Evolutionary conservation across 2,329 filamentous ascomycete species (phyloP), one percentile per base, ranked within the genome.

Genomic region (Pseudogymnoascus sp.): DNA sequence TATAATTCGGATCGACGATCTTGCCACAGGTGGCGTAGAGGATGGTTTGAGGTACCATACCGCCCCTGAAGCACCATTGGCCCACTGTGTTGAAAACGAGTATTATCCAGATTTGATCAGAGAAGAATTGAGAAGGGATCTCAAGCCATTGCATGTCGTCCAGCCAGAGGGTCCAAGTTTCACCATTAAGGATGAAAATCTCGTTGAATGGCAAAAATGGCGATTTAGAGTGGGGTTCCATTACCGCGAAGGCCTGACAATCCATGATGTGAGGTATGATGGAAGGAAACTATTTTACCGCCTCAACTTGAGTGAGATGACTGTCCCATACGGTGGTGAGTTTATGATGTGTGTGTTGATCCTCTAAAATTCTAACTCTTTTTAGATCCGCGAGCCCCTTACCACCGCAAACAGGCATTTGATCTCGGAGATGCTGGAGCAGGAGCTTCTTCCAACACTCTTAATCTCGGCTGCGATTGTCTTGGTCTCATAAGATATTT

Each of bases 181-280:
- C 78, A 85, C 81, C 18, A 77, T 96, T 66, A 81, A 86, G 2
- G 84, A 86, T 66, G 65, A 75, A 11, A 85, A 85, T 71, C 4
- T 11, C 2, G 18, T 18, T 18, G 18, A 18, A 18, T 96, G 92
- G 92, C 92, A 96, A 74, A 96, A 95, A 71, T 97, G 91, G 89
- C 93, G 84, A 68, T 85, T 96, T 66, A 92, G 96, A 73, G 84
- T 97, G 62, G 92, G 92, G 20, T 97, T 96, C 82, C 96, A 96
- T 79, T 94, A 96, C 77, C 84, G 90, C 22, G 92, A 97, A 75
- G 92, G 92, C 18, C 88, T 96, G 67, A 88, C 96, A 1, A 79
- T 97, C 5, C 94, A 90, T 74, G 91, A 96, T 76, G 91, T 96
- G 71, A 89, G 86, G 2, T 96, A 88, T 76, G 92, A 90, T 68